Conservation (phyloP, 495 filamentous ascomycete genomes). For the Barbatosphaeria neglecta region DNA sequence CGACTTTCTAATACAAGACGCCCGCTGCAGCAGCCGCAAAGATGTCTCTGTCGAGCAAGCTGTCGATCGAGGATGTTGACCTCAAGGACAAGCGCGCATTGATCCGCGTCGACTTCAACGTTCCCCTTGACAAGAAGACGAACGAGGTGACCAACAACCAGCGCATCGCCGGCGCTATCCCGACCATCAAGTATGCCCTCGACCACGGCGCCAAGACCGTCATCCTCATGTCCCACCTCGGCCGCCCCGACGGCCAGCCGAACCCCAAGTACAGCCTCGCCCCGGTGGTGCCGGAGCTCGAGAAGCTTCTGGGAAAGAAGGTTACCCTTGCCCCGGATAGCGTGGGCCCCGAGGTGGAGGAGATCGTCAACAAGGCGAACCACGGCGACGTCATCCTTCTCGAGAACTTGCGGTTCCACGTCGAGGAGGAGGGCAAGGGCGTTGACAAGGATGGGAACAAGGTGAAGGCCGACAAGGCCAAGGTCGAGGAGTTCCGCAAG, state of each 20-base stretch:
- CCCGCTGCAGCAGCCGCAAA: conserved; percentile 14
- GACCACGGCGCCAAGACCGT: conserved; percentile 92
- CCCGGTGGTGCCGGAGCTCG: conserved; percentile 82
- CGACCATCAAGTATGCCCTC: conserved; percentile 96
- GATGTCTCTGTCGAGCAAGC: conserved; percentile 98
- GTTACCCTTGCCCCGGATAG: conserved; percentile 87
- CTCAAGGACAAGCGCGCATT: conserved; percentile 96
- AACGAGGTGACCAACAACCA: conserved; percentile 98
- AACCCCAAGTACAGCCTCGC: conserved; percentile 90
- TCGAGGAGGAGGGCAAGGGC: conserved; percentile 91
- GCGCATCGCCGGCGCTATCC: conserved; percentile 92
- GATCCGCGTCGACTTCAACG: conserved; percentile 99
- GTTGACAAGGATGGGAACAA: conserved; percentile 93
- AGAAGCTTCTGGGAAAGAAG: conserved; percentile 72
- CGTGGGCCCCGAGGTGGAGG: conserved; percentile 82
- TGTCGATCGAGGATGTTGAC: conserved; percentile 90
- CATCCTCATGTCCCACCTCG: conserved; percentile 96
- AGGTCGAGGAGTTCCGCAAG: conserved; percentile 88
- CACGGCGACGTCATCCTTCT: conserved; percentile 81
- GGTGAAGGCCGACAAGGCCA: conserved; percentile 88
- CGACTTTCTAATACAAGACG: not conserved
- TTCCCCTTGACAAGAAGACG: conserved; percentile 80
- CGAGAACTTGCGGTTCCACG: conserved; percentile 96
- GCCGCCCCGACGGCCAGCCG: conserved; percentile 80
- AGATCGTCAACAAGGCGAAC: conserved; percentile 70